Evolutionary conservation across 179 eudicot genomes (phyloP), one percentile per base, ranked within the genome.

Genomic region (Corrigiola litoralis): DNA sequence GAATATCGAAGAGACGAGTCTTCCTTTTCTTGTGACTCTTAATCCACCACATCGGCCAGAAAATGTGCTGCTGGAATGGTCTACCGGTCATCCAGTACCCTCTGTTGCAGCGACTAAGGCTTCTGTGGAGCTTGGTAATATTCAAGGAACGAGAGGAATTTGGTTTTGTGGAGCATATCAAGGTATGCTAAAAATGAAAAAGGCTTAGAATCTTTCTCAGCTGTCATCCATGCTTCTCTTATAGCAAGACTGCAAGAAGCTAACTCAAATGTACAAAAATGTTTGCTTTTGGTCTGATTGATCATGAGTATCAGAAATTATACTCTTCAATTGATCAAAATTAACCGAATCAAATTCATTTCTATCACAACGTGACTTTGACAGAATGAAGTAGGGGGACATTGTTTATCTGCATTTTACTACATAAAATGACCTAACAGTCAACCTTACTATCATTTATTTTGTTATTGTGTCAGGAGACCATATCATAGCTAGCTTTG

Each of bases 81-180:
- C 83, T 51, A 81, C 95, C 4, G 87, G 96, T 36, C 98, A 92
- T 75, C 97, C 98, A 24, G 76, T 86, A 34, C 98, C 98, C 29
- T 87, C 95, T 16, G 91, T 92, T 64, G 90, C 95, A 37, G 92
- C 98, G 64, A 75, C 95, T 60, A 87, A 87, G 74, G 94, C 98
- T 69, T 84, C 95, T 58, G 59, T 65, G 53, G 82, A 85, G 79
- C 80, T 92, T 61, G 61, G 52, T 65, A 60, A 60, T n/a, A 86
- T 92, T 77, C 98, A 94, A 86, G 99, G 99, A 63, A 86, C 79
- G 75, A 81, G 99, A 66, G 84, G 96, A 69, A 78, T 91, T 65
- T 91, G 97, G 97, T 91, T 86, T 60, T 88, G 96, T 67, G 97
- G 99, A 54, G 99, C 96, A 61, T 94, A 94, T 80, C 97, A 84